Percentiles rank a stretch among this genome's conserved stretches.
Conservation (phyloP, 2,329 filamentous ascomycete species). For the Xylaria multiplex region DNA sequence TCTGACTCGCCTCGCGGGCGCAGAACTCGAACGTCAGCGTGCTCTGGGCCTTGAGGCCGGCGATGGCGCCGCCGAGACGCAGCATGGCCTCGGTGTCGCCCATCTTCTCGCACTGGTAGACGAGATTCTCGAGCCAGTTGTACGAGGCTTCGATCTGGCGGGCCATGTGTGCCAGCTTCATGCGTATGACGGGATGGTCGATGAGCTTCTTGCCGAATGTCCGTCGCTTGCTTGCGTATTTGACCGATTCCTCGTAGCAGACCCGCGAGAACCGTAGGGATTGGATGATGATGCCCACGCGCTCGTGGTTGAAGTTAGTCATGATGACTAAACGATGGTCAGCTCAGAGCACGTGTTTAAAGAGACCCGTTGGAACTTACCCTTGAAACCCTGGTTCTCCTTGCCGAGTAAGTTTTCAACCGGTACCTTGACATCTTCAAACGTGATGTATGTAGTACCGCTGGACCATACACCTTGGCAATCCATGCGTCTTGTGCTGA, state of each 20-base stretch:
- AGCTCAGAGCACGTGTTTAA: not conserved
- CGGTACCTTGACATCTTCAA: conserved; percentile 98
- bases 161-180: conserved; percentile 98
- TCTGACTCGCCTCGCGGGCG: conserved; percentile 94
- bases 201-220: conserved; percentile 98
- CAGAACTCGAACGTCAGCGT: conserved; percentile 98
- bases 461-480: conserved; percentile 97
- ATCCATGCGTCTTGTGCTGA: conserved; percentile 95
- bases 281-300: conserved; percentile 98
- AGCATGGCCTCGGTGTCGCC: conserved; percentile 95
- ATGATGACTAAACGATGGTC: conserved; percentile 76
- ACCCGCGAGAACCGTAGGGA: conserved; percentile 94
- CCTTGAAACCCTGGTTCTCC: conserved; percentile 96
- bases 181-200: conserved; percentile 94
- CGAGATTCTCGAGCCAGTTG: conserved; percentile 94
- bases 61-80: conserved; percentile 92
- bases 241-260: conserved; percentile 95
- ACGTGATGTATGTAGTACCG: conserved; percentile 96
- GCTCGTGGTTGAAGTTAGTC: conserved; percentile 99
- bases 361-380: conserved; percentile 51
- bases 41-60: conserved; percentile 90
- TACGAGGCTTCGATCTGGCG: conserved; percentile 97
- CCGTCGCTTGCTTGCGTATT: conserved; percentile 95
- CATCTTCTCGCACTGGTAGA: conserved; percentile 95
- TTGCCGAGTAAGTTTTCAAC: conserved; percentile 99